Conservation (phyloP, 257 asterid genomes). For the Nemophila menziesii region DNA sequence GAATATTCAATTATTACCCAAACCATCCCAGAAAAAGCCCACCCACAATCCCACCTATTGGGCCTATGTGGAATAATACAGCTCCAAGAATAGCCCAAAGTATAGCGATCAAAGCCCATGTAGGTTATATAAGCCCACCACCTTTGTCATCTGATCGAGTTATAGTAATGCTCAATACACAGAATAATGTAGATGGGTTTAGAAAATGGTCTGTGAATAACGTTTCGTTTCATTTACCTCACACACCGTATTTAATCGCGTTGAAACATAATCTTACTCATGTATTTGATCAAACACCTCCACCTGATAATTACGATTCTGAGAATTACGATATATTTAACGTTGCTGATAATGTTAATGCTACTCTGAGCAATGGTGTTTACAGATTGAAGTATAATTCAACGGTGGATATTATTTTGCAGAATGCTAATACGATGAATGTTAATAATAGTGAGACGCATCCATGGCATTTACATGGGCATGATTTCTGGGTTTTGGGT, state of each 20-base stretch:
- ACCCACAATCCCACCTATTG: slow-evolving; percentile 37
- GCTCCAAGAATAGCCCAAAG: slow-evolving; percentile 42
- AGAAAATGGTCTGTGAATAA: slow-evolving; percentile 68
- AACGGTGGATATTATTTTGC: slow-evolving; percentile 62
- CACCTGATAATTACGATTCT: slow-evolving; percentile 46
- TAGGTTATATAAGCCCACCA: slow-evolving; percentile 42
- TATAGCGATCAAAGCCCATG: slow-evolving; percentile 31
- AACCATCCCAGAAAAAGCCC: slow-evolving; percentile 49
- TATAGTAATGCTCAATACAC: slow-evolving; percentile 87
- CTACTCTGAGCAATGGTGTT: slow-evolving; percentile 40
- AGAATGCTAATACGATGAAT: slow-evolving; percentile 67
- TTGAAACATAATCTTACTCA: slow-evolving; percentile 30
- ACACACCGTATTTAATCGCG: slow-evolving; percentile 63
- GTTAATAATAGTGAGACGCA: slow-evolving; percentile 70
- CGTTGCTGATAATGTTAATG: slow-evolving; percentile 28
- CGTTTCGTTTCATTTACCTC: slow-evolving; percentile 58
- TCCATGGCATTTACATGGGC: slow-evolving; percentile 99
- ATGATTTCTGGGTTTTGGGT: slow-evolving; percentile 88
- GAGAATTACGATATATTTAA: slow-evolving; percentile 31
- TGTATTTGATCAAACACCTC: slow-evolving; percentile 38
- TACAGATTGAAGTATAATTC: slow-evolving; percentile 55
- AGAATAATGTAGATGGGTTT: slow-evolving; percentile 36
- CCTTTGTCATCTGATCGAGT: slow-evolving; percentile 52
- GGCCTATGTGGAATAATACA: slow-evolving; percentile 56
- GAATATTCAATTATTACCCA: slow-evolving; percentile 60